phyloP scores from a whole-genome alignment of 2,329 filamentous ascomycete genomes.

The Cladosporium cucumerinum region DNA sequence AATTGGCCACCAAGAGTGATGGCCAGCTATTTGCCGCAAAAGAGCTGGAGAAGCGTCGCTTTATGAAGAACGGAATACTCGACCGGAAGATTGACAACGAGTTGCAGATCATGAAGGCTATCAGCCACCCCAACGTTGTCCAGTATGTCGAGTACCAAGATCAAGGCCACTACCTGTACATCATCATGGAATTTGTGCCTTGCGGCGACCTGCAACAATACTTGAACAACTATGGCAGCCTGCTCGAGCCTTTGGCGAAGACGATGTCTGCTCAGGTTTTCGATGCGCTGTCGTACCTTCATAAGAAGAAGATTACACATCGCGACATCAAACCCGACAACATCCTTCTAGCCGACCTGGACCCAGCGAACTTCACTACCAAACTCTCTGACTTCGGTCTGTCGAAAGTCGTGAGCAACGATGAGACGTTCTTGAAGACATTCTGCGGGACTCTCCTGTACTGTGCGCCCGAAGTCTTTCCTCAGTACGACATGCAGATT shows the following conservation, averaged over 20 bases:
- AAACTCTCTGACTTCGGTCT: slow-evolving; percentile 96
- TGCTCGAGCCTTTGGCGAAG: slow-evolving; percentile 68
- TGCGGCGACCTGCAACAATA: slow-evolving; percentile 78
- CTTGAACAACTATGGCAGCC: slow-evolving; percentile 57
- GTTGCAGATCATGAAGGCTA: slow-evolving; percentile 88
- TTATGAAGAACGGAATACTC: slow-evolving; percentile 86
- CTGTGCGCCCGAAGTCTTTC: slow-evolving; percentile 95
- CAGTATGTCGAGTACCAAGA: slow-evolving; percentile 87
- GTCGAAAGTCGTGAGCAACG: slow-evolving; percentile 81
- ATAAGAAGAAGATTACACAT: slow-evolving; percentile 85
- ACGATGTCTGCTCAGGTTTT: slow-evolving; percentile 73
- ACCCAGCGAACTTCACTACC: slow-evolving; percentile 64
- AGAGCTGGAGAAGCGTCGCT: slow-evolving; percentile 86
- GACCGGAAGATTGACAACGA: slow-evolving; percentile 95
- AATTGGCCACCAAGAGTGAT: slow-evolving; percentile 79
- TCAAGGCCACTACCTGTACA: slow-evolving; percentile 75
- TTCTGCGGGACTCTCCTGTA: slow-evolving; percentile 96
- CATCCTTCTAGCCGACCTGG: slow-evolving; percentile 72
- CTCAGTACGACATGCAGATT: slow-evolving; percentile 67
- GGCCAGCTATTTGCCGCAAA: slow-evolving; percentile 86
- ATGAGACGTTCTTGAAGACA: slow-evolving; percentile 88
- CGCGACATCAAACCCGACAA: slow-evolving; percentile 99
- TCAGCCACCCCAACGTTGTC: slow-evolving; percentile 86
- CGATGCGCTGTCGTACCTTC: slow-evolving; percentile 79
- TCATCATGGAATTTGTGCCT: slow-evolving; percentile 93